A percentile compares a stretch with the other conserved stretches of the same genome.
These are phyloP conservation scores for Vinca major DNA, from an alignment of 305 asterid genomes.

Conservation along the genomic window DNA sequence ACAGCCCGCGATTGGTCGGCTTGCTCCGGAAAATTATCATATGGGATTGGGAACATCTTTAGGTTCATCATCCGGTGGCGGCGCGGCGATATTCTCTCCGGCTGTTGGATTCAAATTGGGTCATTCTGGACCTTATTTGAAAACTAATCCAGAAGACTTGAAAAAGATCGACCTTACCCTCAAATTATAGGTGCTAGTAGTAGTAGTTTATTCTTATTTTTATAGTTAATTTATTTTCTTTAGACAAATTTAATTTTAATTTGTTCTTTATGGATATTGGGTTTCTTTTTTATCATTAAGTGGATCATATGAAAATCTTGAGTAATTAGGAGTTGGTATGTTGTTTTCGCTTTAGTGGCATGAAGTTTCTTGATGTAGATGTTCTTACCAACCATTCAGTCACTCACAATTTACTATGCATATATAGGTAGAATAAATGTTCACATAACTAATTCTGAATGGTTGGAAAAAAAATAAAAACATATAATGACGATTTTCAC, in stretches of 20 bases:
- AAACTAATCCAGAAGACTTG: slow-evolving; percentile 32
- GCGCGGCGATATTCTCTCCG: slow-evolving; percentile 28
- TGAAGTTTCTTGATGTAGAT: not conserved
- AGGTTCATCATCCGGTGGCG: slow-evolving; percentile 27
- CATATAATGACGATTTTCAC: too few species aligned
- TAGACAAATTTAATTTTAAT: not conserved
- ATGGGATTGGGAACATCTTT: slow-evolving; percentile 10
- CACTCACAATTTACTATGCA: too few species aligned
- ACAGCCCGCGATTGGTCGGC: slow-evolving; percentile 40
- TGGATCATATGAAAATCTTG: not conserved
- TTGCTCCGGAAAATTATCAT: slow-evolving; percentile 29
- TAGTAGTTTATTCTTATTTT: not conserved
- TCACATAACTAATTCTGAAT: too few species aligned
- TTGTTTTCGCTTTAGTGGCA: not conserved
- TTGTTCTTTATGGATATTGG: too few species aligned
- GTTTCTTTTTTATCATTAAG: not conserved
- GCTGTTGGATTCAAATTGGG: slow-evolving; percentile 22
- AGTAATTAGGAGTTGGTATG: slow-evolving; percentile 4
- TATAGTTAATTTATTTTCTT: not conserved
- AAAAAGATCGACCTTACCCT: slow-evolving; percentile 65
- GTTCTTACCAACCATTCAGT: too few species aligned
- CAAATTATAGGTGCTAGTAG: too few species aligned
- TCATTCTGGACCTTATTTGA: slow-evolving; percentile 18
- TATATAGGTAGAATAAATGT: too few species aligned
- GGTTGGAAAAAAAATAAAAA: too few species aligned